A percentile compares a stretch with the other conserved stretches of the same genome.
These are phyloP conservation scores for Eucalyptus curtisii DNA, from an alignment of 345 rosid genomes.

Conservation along the genomic window DNA sequence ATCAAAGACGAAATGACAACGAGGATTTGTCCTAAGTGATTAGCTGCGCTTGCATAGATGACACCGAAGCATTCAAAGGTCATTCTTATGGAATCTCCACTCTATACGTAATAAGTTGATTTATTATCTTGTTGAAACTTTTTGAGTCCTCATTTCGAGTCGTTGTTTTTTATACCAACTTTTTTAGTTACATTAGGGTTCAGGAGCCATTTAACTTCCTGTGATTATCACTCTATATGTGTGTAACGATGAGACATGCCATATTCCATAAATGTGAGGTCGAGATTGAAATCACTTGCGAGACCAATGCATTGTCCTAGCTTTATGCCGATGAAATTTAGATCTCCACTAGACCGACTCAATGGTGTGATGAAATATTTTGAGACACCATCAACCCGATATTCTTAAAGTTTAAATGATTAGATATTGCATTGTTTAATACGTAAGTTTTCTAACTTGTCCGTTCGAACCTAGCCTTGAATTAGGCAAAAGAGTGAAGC, in stretches of 20 bases:
- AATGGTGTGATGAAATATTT: not conserved
- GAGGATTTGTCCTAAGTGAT: not conserved
- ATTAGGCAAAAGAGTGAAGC: not conserved
- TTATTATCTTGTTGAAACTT: not conserved
- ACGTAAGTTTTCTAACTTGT: not conserved
- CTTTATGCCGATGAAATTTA: not conserved
- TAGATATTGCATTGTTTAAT: not conserved
- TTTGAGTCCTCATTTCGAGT: not conserved
- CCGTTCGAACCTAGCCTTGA: not conserved
- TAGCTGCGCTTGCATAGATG: not conserved
- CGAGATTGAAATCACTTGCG: not conserved
- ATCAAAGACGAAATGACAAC: not conserved
- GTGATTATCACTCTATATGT: not conserved
- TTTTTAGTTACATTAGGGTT: not conserved
- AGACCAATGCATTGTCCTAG: not conserved
- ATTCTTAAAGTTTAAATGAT: not conserved
- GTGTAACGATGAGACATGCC: not conserved
- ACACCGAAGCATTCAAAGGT: not conserved
- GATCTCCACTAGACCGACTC: not conserved
- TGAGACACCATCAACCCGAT: accelerated
- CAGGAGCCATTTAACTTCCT: not conserved
- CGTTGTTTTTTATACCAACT: not conserved
- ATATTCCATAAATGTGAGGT: not conserved
- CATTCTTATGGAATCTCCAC: not conserved
- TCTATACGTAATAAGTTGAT: not conserved